Evolutionary conservation across 805 yeast species (phyloP), one percentile per base, ranked within the genome.

Genomic region (Barnettozyma wickerhamii): DNA sequence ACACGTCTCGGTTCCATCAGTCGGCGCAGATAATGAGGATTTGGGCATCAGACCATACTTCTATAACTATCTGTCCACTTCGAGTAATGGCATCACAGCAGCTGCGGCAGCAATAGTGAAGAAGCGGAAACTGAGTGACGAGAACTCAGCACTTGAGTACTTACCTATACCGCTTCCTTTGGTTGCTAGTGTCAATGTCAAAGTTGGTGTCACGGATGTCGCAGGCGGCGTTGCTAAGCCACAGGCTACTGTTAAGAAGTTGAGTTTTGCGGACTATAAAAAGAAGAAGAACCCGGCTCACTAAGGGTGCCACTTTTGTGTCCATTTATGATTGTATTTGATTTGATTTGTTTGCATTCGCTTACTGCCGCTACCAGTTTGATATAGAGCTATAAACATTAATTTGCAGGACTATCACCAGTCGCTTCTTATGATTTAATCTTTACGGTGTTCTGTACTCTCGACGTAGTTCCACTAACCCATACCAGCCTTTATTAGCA

Each of bases 231-330:
- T 19, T 14, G 29, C 18, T 19, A 38, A 32, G 12, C 46, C 52
- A 13, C 38, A 43, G 7, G 46, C 47, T 20, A 56, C 55, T 10
- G 74, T 71, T 20, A 79, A 78, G 65, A 83, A 82, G 60, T 66
- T 83, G 50, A 79, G 86, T 35, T 77, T 83, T 57, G 89, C 89
- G 1, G 91, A 83, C 52, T 83, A 83, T 58, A 80, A 79, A 59
- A 81, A 75, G 67, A 75, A 75, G 53, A 64, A 62, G 53, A 58
- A 60, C 19, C 52, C 58, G 34, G 42, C 36, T 26, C 35, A 19
- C 6, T 37, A 19, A 37, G 7, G 10, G 7, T 10, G 15, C 15
- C 20, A 10, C 18, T 9, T 7, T 10, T 30, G 19, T 4, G 12
- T 17, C 21, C 23, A 10, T 9, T 7, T 14, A 36, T 20, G 27